Percentiles rank a stretch among this genome's conserved stretches.
phyloP scores from a whole-genome alignment of 202 grass and related monocot species.

The Hordeum pubiflorum region DNA sequence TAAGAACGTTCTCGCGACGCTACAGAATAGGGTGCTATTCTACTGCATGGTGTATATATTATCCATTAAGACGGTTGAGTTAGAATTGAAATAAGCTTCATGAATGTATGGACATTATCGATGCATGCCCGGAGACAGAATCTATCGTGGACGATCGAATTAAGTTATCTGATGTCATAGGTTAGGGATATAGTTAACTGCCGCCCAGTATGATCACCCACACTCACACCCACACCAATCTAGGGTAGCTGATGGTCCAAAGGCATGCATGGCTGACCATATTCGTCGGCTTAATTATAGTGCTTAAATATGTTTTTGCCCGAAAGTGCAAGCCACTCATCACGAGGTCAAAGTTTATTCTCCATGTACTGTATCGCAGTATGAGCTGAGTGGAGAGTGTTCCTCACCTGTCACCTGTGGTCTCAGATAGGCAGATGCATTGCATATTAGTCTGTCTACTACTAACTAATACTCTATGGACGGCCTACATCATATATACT shows the following conservation, averaged over 20 bases:
- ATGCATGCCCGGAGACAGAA: neutral
- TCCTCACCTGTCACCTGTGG: neutral
- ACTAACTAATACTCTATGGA: neutral
- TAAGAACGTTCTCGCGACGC: neutral
- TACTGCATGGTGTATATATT: neutral
- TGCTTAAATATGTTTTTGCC: slow-evolving; percentile 17
- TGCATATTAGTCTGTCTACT: slow-evolving; percentile 14
- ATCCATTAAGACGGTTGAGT: neutral
- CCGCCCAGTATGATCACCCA: neutral
- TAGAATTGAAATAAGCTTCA: neutral
- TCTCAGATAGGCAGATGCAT: neutral
- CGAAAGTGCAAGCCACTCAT: slow-evolving; percentile 7
- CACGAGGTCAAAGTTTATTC: slow-evolving; percentile 33
- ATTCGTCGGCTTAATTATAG: slow-evolving; percentile 23
- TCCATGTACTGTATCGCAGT: neutral
- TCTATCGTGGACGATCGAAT: neutral
- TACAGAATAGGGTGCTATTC: neutral
- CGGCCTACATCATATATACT: neutral
- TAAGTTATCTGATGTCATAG: neutral
- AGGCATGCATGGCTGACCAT: slow-evolving; percentile 23
- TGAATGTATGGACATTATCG: neutral
- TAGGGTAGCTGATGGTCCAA: slow-evolving; percentile 16
- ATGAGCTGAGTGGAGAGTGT: slow-evolving; percentile 25
- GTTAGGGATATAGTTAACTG: slow-evolving; percentile 20
- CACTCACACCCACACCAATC: neutral